A percentile compares a stretch with the other conserved stretches of the same genome.
Evolutionary conservation across 2,329 filamentous ascomycete species (phyloP).

Genomic region (Pseudogymnoascus sp.): DNA sequence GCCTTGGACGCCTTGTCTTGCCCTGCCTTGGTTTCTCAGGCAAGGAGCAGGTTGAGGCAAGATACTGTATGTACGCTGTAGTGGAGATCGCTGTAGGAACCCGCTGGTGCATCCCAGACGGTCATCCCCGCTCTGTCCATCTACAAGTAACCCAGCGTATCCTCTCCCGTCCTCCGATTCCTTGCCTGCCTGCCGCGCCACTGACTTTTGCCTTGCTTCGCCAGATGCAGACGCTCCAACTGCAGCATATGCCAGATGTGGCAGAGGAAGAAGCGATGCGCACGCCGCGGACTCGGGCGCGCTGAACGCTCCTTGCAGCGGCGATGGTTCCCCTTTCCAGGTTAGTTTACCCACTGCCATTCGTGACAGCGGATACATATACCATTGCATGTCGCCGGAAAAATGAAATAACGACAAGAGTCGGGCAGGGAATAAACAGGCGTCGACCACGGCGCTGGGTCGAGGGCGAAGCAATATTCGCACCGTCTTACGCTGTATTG

Average conservation of each 20-base stretch:
- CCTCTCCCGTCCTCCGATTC: neutral
- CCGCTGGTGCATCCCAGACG: neutral
- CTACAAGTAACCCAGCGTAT: neutral
- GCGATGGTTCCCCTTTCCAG: neutral
- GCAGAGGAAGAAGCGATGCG: neutral
- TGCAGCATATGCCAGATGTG: neutral
- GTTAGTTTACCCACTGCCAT: neutral
- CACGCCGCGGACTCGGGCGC: neutral
- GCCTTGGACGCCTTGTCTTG: neutral
- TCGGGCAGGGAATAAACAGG: neutral
- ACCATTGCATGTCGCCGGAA: neutral
- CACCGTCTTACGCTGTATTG: neutral
- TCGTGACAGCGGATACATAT: neutral
- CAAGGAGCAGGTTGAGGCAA: neutral
- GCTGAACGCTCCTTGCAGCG: neutral
- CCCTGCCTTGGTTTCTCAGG: neutral
- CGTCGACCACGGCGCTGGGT: neutral
- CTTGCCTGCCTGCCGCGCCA: neutral
- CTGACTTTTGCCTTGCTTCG: neutral
- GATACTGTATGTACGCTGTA: neutral
- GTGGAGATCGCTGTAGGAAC: neutral
- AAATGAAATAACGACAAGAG: neutral
- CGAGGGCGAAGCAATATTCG: neutral
- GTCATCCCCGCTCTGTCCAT: neutral
- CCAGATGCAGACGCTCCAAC: neutral